phyloP scores from a whole-genome alignment of 495 filamentous ascomycete genomes.

The Podospora appendiculata region DNA sequence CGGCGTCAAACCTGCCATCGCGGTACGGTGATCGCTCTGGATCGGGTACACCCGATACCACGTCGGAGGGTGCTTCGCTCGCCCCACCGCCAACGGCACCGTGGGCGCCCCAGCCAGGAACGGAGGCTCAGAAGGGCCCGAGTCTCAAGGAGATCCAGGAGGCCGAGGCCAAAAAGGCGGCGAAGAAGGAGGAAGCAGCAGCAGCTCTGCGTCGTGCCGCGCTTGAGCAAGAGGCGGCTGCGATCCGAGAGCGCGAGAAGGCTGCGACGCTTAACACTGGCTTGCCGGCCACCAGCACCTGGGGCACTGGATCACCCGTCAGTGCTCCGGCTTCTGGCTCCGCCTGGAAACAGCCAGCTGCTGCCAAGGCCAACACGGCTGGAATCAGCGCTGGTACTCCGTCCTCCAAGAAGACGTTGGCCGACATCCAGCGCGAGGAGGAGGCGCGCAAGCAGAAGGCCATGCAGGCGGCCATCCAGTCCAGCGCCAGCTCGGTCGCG shows the following conservation, averaged over 20 bases:
- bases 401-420: constrained; percentile 75
- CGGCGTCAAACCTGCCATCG: constrained; percentile 75
- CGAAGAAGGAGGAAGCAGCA: constrained; percentile 77
- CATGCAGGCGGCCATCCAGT: constrained; percentile 39
- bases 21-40: constrained; percentile 63
- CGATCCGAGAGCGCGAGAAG: constrained; percentile 48
- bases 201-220: constrained; percentile 71
- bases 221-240: constrained; percentile 66
- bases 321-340: constrained; percentile 42
- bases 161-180: constrained; percentile 87
- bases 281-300: constrained; percentile 81
- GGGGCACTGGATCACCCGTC: constrained; percentile 71
- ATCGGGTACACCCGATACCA: constrained; percentile 60
- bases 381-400: constrained; percentile 32
- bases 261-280: constrained; percentile 56
- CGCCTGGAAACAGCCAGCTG: constrained; percentile 54
- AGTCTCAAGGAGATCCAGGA: constrained; percentile 97
- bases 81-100: constrained; percentile 69
- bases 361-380: constrained; percentile 21
- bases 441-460: constrained; percentile 78
- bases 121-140: constrained; percentile 72
- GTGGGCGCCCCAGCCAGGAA: constrained; percentile 77
- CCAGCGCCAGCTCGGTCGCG: constrained; percentile 39
- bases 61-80: constrained; percentile 27
- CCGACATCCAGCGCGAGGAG: constrained; percentile 95